Percentiles rank a stretch among this genome's conserved stretches.
Conservation (phyloP, 352 stramenopile species). For the Chrysophaeum taylorii region DNA sequence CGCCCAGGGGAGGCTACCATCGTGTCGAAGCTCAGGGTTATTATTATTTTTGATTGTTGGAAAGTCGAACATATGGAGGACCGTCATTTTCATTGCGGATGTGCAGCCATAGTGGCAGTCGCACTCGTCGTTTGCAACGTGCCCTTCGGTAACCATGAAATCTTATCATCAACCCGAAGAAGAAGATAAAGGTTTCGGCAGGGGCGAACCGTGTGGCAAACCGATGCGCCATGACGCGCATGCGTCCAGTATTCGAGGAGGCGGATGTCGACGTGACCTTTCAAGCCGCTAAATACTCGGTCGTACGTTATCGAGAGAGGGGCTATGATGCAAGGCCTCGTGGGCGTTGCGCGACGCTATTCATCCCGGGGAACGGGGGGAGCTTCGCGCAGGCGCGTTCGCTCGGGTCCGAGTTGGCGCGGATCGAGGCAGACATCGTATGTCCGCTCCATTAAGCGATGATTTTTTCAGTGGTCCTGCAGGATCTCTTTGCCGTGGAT, state of each 20-base stretch:
- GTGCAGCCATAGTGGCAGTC: too few species aligned
- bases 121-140: too few species aligned
- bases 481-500: background rate
- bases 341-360: background rate
- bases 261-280: background rate
- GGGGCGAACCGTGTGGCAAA: too few species aligned
- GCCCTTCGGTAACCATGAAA: too few species aligned
- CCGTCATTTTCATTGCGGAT: too few species aligned
- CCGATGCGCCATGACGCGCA: slow-evolving; percentile 7
- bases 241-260: background rate
- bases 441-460: background rate
- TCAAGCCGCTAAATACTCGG: background rate
- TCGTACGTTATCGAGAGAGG: background rate
- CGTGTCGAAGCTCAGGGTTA: too few species aligned
- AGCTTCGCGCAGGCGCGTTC: background rate
- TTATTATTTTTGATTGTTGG: too few species aligned
- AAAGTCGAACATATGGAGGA: too few species aligned
- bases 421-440: too few species aligned
- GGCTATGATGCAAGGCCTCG: background rate
- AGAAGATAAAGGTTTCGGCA: too few species aligned
- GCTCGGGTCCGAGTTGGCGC: background rate
- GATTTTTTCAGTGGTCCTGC: background rate
- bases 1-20: too few species aligned
- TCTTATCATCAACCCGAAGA: too few species aligned
- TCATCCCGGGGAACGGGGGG: slow-evolving; percentile 6